A percentile compares a stretch with the other conserved stretches of the same genome.
Conservation (phyloP, 345 rosid species). For the Melastoma malabathricum region DNA sequence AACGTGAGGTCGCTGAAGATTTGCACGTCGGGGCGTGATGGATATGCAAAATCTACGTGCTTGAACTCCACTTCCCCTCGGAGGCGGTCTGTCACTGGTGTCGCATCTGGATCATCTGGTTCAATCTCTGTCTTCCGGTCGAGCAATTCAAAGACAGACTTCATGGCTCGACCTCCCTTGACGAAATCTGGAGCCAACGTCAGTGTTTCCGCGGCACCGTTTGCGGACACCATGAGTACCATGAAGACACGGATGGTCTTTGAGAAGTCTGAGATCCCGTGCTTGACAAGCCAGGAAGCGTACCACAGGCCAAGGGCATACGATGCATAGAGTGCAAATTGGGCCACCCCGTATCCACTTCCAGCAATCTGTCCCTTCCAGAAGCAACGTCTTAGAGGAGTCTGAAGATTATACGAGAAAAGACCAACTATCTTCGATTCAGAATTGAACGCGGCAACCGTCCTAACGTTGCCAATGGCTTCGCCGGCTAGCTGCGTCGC, state of each 20-base stretch:
- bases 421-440: slow-evolving; percentile 77
- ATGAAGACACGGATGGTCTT: slow-evolving; percentile 92
- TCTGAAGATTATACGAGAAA: slow-evolving; percentile 63
- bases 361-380: slow-evolving; percentile 99
- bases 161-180: slow-evolving; percentile 94
- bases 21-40: slow-evolving; percentile 74
- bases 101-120: slow-evolving; percentile 83
- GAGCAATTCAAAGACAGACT: slow-evolving; percentile 80
- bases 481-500: slow-evolving; percentile 95
- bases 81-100: slow-evolving; percentile 57
- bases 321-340: slow-evolving; percentile 82
- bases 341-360: slow-evolving; percentile 91
- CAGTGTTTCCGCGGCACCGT: slow-evolving; percentile 94
- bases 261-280: slow-evolving; percentile 93
- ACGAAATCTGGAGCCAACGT: slow-evolving; percentile 96
- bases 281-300: slow-evolving; percentile 99
- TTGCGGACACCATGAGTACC: slow-evolving; percentile 99
- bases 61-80: slow-evolving; percentile 93
- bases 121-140: slow-evolving; percentile 98
- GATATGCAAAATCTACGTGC: slow-evolving; percentile 92
- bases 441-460: slow-evolving; percentile 95
- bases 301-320: slow-evolving; percentile 99
- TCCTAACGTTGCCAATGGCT: slow-evolving; percentile 90
- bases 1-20: slow-evolving; percentile 74
- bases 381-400: slow-evolving; percentile 73